Conservation (phyloP, 345 rosid species). For the Citrus inodora region DNA sequence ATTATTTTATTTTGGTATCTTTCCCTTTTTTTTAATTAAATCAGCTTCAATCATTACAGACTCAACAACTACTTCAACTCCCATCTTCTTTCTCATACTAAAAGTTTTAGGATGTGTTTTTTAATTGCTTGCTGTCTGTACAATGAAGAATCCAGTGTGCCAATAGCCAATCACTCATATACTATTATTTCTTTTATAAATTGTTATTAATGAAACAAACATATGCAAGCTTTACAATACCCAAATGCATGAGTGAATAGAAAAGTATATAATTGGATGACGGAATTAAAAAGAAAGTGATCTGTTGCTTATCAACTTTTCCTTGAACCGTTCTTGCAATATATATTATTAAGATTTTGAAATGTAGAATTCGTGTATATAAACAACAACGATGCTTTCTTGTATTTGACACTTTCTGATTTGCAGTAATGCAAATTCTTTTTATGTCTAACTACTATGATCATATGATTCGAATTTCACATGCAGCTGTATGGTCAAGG, state of each 20-base stretch:
- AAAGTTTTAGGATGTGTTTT: not conserved
- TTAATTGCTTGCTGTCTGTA: not conserved
- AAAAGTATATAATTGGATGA: not conserved
- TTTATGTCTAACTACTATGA: not conserved
- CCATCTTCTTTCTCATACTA: not conserved
- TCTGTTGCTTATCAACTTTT: not conserved
- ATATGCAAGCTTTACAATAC: not conserved
- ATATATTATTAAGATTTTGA: not conserved
- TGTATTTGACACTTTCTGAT: too few relatives aligned
- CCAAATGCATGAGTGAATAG: not conserved
- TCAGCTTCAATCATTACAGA: slow-evolving; percentile 29
- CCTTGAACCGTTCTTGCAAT: not conserved
- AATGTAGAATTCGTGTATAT: not conserved
- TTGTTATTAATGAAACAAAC: not conserved
- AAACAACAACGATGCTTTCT: too few relatives aligned
- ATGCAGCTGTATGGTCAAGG: not conserved
- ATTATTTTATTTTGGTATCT: not conserved
- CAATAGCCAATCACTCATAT: not conserved
- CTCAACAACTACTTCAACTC: slow-evolving; percentile 23
- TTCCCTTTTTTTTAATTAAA: slow-evolving; percentile 15
- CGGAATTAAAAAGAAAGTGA: not conserved
- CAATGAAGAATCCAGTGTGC: slow-evolving; percentile 12
- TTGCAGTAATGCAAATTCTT: too few relatives aligned
- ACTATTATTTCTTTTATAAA: too few relatives aligned
- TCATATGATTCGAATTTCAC: not conserved